A percentile compares a stretch with the other conserved stretches of the same genome.
Conservation (phyloP, 805 yeast genomes). For the Candida golubevii region DNA sequence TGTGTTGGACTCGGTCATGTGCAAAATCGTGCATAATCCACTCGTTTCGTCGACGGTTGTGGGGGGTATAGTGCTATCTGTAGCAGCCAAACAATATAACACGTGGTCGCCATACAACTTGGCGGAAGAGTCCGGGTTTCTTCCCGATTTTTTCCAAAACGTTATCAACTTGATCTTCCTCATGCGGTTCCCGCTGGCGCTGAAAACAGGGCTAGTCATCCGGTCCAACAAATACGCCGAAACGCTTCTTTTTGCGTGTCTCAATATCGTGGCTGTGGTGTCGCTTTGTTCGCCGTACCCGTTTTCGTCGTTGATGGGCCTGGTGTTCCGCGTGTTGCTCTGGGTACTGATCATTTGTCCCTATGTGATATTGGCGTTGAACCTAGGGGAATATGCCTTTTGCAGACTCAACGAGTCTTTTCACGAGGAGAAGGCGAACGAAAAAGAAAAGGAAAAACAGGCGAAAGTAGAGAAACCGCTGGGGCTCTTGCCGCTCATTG, state of each 20-base stretch:
- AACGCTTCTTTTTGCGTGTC: constrained; percentile 18
- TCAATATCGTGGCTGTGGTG: constrained; percentile 16
- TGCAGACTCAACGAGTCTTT: not conserved
- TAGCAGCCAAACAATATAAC: constrained; percentile 2
- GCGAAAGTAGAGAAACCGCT: too few relatives aligned
- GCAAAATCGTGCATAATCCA: constrained; percentile 14
- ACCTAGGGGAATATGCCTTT: constrained; percentile 9
- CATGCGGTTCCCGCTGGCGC: constrained; percentile 20
- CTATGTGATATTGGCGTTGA: constrained; percentile 16
- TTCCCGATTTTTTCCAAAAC: constrained; percentile 23
- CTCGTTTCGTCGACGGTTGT: constrained; percentile 12
- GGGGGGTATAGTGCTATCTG: constrained; percentile 5
- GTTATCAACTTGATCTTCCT: constrained; percentile 27
- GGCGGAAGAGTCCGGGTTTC: constrained; percentile 8
- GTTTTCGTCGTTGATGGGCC: constrained; percentile 9
- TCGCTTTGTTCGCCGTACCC: constrained; percentile 10
- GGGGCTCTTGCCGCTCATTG: constrained; percentile 13
- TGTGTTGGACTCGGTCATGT: constrained; percentile 4
- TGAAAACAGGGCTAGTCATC: constrained; percentile 7
- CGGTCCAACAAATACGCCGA: constrained; percentile 13
- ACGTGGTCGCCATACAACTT: constrained; percentile 5
- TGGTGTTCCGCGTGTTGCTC: constrained; percentile 14
- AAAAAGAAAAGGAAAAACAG: constrained; percentile 1
- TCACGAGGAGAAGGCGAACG: not conserved
- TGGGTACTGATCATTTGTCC: constrained; percentile 20